Evolutionary conservation across 2,329 filamentous ascomycete genomes (phyloP).

Genomic region (Pseudogymnoascus sp.): DNA sequence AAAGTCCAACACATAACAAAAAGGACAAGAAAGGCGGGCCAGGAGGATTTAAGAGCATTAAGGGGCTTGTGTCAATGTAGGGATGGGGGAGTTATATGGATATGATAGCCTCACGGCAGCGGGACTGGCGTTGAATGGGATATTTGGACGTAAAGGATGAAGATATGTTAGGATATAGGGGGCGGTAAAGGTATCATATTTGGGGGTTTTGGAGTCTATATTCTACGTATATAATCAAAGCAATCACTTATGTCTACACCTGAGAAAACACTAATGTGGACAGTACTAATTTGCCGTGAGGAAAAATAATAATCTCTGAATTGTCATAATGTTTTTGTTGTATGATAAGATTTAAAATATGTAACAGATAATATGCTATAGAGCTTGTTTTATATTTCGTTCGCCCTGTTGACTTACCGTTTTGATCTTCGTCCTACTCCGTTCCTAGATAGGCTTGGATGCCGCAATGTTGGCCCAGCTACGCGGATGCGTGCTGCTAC

Average conservation of each 20-base stretch:
- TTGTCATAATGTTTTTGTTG: neutral
- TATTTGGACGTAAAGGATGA: neutral
- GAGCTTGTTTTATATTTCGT: neutral
- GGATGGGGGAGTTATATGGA: neutral
- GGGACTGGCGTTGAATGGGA: neutral
- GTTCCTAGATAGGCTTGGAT: neutral
- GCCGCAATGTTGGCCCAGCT: conserved; percentile 3
- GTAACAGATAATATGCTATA: neutral
- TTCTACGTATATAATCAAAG: neutral
- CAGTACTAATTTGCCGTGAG: neutral
- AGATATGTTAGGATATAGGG: neutral
- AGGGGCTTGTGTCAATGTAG: conserved; percentile 18
- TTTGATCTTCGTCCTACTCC: neutral
- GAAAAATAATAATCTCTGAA: neutral
- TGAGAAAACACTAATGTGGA: neutral
- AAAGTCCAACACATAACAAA: conserved; percentile 29
- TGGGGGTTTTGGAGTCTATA: neutral
- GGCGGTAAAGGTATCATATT: neutral
- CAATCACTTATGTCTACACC: neutral
- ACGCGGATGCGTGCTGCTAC: neutral
- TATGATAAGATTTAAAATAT: neutral
- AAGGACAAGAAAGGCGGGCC: conserved; percentile 37
- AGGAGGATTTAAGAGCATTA: conserved; percentile 33
- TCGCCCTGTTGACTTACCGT: neutral
- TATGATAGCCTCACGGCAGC: neutral